These are phyloP conservation scores for Aeschynomene evenia DNA, from an alignment of 306 rosid species.

Conservation along the genomic window DNA sequence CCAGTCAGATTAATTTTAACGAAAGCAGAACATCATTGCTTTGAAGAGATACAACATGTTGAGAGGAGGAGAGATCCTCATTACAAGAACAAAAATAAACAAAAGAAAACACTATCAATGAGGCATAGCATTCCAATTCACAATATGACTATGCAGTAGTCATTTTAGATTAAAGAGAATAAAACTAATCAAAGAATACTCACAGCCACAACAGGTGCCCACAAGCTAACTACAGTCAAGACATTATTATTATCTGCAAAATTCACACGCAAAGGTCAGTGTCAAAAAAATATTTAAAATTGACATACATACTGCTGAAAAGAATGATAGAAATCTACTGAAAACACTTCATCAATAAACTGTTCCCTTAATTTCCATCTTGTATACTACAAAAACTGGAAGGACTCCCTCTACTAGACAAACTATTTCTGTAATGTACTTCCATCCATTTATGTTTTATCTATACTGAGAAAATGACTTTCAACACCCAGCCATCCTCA, in stretches of 20 bases:
- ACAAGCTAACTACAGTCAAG: slow-evolving; percentile 71
- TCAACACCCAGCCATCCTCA: background rate
- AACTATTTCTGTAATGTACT: background rate
- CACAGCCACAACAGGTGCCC: slow-evolving; percentile 99
- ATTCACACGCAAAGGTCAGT: slow-evolving; percentile 32
- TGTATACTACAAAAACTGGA: background rate
- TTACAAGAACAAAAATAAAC: too few species aligned
- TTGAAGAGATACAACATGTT: too few species aligned
- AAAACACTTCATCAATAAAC: background rate
- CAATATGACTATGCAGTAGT: background rate
- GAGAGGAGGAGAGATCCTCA: too few species aligned
- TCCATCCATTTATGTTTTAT: background rate
- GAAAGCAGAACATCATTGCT: too few species aligned
- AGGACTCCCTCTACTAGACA: background rate
- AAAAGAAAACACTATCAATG: too few species aligned
- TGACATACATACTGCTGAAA: background rate
- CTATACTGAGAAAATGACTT: background rate
- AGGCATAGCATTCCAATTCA: too few species aligned
- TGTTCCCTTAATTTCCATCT: background rate
- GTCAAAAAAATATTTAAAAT: slow-evolving; percentile 6
- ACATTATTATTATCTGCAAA: slow-evolving; percentile 76
- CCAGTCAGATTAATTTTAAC: background rate
- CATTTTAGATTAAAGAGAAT: slow-evolving; percentile 1
- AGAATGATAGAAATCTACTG: background rate
- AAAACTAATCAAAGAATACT: slow-evolving; percentile 46